phyloP scores from a whole-genome alignment of 2,329 filamentous ascomycete species.

The Colletotrichum cuscutae region DNA sequence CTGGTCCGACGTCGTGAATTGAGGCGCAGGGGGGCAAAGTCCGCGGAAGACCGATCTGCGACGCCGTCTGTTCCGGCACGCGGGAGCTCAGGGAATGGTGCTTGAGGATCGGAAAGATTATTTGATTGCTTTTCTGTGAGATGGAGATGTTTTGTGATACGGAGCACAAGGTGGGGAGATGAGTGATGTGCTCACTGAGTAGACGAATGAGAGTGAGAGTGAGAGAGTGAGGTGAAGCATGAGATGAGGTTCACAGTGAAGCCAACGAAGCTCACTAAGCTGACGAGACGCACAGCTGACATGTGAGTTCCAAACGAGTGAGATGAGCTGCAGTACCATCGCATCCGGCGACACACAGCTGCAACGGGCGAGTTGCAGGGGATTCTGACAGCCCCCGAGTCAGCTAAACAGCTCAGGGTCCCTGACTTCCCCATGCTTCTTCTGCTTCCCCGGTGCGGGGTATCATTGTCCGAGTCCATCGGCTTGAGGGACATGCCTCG shows the following conservation, averaged over 20 bases:
- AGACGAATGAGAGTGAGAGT: background rate
- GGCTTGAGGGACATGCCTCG: slow-evolving; percentile 18
- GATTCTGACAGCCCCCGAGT: background rate
- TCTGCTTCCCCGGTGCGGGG: background rate
- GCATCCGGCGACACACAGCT: background rate
- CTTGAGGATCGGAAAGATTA: background rate
- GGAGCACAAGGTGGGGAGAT: background rate
- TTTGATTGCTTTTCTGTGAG: background rate
- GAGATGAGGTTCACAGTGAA: background rate
- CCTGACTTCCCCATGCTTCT: background rate
- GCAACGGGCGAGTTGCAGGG: background rate
- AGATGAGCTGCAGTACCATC: background rate
- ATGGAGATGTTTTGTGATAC: background rate
- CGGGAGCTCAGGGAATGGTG: background rate
- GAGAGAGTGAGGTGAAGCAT: background rate
- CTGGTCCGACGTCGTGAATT: too few species aligned
- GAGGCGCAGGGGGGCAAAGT: slow-evolving; percentile 1
- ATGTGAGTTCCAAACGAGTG: background rate
- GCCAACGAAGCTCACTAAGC: background rate
- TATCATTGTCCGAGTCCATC: slow-evolving; percentile 10
- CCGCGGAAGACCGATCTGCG: slow-evolving; percentile 29
- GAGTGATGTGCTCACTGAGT: background rate
- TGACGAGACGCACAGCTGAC: background rate
- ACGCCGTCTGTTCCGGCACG: slow-evolving; percentile 19
- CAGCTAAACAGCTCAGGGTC: slow-evolving; percentile 21